Conservation (phyloP, 164 flowering plant species). For the Tetracentron sinense region DNA sequence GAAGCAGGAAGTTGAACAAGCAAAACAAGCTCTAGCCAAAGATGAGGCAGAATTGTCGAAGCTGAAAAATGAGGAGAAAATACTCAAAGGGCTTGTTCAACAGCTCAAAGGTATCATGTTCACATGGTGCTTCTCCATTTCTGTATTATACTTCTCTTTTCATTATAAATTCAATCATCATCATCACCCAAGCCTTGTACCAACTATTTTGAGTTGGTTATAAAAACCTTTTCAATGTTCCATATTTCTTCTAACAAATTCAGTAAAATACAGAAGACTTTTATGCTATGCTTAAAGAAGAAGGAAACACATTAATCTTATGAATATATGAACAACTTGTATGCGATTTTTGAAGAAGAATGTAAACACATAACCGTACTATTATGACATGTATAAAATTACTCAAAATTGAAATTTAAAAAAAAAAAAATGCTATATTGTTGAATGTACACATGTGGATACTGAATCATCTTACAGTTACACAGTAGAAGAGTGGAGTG, state of each 20-base stretch:
- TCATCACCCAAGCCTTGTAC: neutral
- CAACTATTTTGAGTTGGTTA: neutral
- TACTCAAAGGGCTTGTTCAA: slow-evolving; percentile 74
- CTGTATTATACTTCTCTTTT: neutral
- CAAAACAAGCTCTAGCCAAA: slow-evolving; percentile 52
- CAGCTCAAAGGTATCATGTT: slow-evolving; percentile 72
- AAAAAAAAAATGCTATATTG: no score
- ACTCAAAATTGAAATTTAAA: no score
- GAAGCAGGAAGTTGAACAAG: slow-evolving; percentile 58
- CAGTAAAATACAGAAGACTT: neutral
- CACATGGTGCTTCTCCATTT: no score
- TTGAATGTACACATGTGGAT: no score
- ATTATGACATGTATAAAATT: no score
- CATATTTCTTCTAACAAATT: neutral
- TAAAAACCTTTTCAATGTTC: no score
- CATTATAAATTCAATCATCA: no score
- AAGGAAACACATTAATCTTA: neutral
- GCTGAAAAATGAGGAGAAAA: slow-evolving; percentile 71
- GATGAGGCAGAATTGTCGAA: slow-evolving; percentile 76
- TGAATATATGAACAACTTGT: neutral
- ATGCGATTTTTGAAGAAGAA: no score
- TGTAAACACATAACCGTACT: no score
- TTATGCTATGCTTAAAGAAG: no score
- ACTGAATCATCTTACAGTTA: no score
- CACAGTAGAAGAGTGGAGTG: no score